Evolutionary conservation across 2,329 filamentous ascomycete genomes (phyloP), one percentile per base, ranked within the genome.

Genomic region (Annulohypoxylon truncatum): DNA sequence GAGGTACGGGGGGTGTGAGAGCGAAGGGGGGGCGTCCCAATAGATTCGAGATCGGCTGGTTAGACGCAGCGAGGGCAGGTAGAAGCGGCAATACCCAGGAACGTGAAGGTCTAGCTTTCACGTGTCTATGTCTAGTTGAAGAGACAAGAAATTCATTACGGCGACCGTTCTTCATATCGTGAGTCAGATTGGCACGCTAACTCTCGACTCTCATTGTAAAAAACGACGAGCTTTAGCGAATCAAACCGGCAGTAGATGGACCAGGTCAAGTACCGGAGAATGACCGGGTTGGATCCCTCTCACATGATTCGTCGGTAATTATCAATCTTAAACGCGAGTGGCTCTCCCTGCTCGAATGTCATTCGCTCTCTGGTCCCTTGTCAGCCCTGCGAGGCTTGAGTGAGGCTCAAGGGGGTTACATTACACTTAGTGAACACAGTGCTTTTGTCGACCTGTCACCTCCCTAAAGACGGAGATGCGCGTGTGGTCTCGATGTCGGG

Each of bases 331-430:
- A 66, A 67, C 60, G 57, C 58, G 55, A 68, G 64, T 67, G 67
- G 64, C 51, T 47, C 58, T 18, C 12, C 31, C n/a, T 38, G 54
- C 46, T 62, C 15, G 51, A 58, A 59, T 44, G 40, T 38, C 24
- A 67, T 70, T 70, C 67, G 59, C 47, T 42, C 48, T 42, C 22
- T 42, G 31, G 12, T 35, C 48, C 61, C 58, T 51, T 51, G 58
- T 70, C 67, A 70, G 67, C 67, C 67, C 65, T 70, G 67, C 53
- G 52, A 70, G 67, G 67, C 65, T 70, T 66, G 54, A 44, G 58
- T 66, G 63, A 70, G 64, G 64, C 67, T 69, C 64, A 67, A 67
- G 58, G 64, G 64, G 67, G 67, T 69, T 65, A 65, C 64, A 67
- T 69, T 63, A 65, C 55, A 65, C 55, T 28, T 52, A 29, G 57